Evolutionary conservation across 1,284 basidiomycete species (phyloP).

Genomic region (Cutaneotrichosporon cutaneum): DNA sequence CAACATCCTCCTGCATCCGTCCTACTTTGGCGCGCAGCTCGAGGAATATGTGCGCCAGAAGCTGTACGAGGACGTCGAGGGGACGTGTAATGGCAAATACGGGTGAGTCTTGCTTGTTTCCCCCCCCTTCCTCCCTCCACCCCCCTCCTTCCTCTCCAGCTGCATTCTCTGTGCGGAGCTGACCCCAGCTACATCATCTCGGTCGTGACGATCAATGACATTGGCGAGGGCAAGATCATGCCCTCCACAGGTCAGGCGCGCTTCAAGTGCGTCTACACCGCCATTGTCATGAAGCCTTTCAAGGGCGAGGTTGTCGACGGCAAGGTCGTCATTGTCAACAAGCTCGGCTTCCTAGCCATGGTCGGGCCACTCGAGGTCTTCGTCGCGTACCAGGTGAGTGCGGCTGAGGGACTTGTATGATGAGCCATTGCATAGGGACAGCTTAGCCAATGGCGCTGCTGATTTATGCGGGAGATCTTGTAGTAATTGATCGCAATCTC

Average conservation of each 20-base stretch:
- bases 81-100: constrained; percentile 91
- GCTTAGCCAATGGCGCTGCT: constrained; percentile 41
- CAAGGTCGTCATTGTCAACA: constrained; percentile 87
- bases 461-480: constrained; percentile 54
- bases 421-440: constrained; percentile 47
- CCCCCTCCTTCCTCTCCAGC: too few relatives aligned
- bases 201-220: constrained; percentile 83
- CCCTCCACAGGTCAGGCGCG: constrained; percentile 91
- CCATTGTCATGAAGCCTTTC: constrained; percentile 96
- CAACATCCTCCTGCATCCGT: constrained; percentile 93
- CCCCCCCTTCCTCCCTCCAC: not conserved
- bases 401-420: constrained; percentile 24
- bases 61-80: constrained; percentile 93
- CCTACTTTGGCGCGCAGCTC: constrained; percentile 96
- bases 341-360: constrained; percentile 76
- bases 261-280: constrained; percentile 84
- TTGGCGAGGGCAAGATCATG: constrained; percentile 86
- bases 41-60: constrained; percentile 88
- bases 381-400: constrained; percentile 84
- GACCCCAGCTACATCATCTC: constrained; percentile 84
- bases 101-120: constrained; percentile 55
- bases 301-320: constrained; percentile 98
- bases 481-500: constrained; percentile 53
- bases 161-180: too few relatives aligned
- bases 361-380: constrained; percentile 91